These are phyloP conservation scores for Russula virescens DNA, from an alignment of 768 basidiomycete genomes.

Conservation along the genomic window DNA sequence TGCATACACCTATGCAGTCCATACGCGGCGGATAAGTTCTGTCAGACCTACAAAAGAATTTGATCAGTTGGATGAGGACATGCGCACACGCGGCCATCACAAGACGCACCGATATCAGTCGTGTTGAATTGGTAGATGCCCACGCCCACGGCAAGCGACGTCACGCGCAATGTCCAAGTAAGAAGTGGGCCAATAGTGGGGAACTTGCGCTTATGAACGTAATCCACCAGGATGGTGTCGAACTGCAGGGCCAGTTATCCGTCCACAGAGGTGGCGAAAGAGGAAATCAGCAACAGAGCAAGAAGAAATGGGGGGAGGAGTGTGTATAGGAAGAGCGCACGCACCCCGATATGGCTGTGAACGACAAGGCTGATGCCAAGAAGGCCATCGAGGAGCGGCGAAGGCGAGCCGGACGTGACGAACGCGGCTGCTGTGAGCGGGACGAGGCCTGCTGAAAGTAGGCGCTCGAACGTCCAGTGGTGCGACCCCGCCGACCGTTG, in stretches of 20 bases:
- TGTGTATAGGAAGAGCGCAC: slow-evolving; percentile 28
- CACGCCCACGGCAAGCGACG: slow-evolving; percentile 76
- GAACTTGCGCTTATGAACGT: slow-evolving; percentile 91
- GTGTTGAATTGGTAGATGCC: slow-evolving; percentile 99
- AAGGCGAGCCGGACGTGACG: slow-evolving; percentile 63
- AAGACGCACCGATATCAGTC: slow-evolving; percentile 83
- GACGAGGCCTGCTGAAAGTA: slow-evolving; percentile 80
- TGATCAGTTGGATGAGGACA: background rate
- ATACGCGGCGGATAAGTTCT: slow-evolving; percentile 76
- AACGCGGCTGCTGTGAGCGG: slow-evolving; percentile 86
- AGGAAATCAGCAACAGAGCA: too few species aligned
- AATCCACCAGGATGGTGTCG: slow-evolving; percentile 75
- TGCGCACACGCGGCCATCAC: background rate
- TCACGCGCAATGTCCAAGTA: slow-evolving; percentile 71
- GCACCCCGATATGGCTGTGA: slow-evolving; percentile 92
- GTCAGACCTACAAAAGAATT: slow-evolving; percentile 56
- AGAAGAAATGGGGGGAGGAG: background rate
- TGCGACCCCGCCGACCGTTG: slow-evolving; percentile 83
- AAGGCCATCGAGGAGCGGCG: slow-evolving; percentile 87
- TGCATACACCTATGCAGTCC: slow-evolving; percentile 55
- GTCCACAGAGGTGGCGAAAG: background rate
- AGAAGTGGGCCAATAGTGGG: slow-evolving; percentile 63
- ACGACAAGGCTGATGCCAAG: slow-evolving; percentile 84
- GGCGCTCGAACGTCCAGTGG: slow-evolving; percentile 90
- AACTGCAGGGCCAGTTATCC: slow-evolving; percentile 42